These are phyloP conservation scores for Pisolithus microcarpus DNA, from an alignment of 768 basidiomycete species.

Conservation along the genomic window DNA sequence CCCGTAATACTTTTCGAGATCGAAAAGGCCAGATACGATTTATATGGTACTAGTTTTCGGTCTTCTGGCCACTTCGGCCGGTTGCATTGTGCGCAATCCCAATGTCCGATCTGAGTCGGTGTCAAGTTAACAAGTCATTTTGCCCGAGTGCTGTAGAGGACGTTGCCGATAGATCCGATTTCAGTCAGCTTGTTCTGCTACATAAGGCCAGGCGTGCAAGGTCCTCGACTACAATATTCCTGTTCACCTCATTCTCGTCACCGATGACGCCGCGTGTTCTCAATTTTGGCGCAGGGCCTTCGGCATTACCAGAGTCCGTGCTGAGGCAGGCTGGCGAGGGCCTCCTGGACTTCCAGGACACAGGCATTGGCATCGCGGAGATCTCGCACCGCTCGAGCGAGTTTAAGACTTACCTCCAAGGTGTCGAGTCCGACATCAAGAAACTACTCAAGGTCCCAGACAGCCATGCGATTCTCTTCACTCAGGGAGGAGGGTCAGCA, in stretches of 20 bases:
- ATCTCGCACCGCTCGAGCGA: conserved; percentile 93
- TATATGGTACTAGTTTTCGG: no score
- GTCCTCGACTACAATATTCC: not conserved
- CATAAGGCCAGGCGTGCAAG: not conserved
- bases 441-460: conserved; percentile 73
- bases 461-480: conserved; percentile 82
- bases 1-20: no score
- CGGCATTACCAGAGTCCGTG: conserved; percentile 81
- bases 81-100: no score
- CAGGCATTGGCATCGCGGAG: conserved; percentile 94
- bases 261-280: conserved; percentile 39
- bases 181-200: no score
- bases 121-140: no score
- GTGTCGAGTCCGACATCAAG: conserved; percentile 61
- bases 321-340: conserved; percentile 76
- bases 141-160: no score
- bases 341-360: conserved; percentile 83
- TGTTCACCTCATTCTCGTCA: not conserved
- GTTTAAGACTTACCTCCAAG: conserved; percentile 63
- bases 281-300: conserved; percentile 95
- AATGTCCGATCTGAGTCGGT: no score
- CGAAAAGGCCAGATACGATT: no score
- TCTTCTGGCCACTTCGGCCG: no score
- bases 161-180: no score
- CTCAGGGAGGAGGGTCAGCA: conserved; percentile 87